phyloP scores from a whole-genome alignment of 2,329 filamentous ascomycete species.

The Epicoccum sorghinum region DNA sequence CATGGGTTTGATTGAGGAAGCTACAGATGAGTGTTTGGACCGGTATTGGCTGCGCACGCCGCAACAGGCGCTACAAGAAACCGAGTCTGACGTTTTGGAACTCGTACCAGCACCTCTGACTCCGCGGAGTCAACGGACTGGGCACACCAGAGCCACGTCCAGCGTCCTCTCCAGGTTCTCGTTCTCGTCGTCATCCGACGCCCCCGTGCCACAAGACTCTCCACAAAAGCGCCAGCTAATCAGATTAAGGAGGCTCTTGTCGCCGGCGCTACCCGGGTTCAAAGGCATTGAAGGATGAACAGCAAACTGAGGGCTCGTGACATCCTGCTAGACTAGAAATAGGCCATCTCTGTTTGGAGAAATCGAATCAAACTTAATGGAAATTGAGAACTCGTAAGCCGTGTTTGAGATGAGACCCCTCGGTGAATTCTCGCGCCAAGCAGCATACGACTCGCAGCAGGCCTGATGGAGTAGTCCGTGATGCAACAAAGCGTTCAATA shows the following conservation, averaged over 20 bases:
- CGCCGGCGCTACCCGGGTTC: slow-evolving; percentile 27
- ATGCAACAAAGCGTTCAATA: slow-evolving; percentile 13
- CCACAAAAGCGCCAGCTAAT: slow-evolving; percentile 28
- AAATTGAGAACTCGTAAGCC: slow-evolving; percentile 14
- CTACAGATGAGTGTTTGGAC: slow-evolving; percentile 39
- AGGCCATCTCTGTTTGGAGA: slow-evolving; percentile 11
- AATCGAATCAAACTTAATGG: slow-evolving; percentile 23
- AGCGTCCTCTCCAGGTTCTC: slow-evolving; percentile 23
- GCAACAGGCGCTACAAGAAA: slow-evolving; percentile 10
- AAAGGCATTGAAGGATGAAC: slow-evolving; percentile 18
- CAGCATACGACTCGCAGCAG: slow-evolving; percentile 3
- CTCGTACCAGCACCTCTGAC: neutral
- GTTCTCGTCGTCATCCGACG: slow-evolving; percentile 31
- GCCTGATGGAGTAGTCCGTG: slow-evolving; percentile 11
- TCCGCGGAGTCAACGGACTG: slow-evolving; percentile 9
- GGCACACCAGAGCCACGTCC: slow-evolving; percentile 2
- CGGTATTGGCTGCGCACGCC: slow-evolving; percentile 37
- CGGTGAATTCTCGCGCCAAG: slow-evolving; percentile 13
- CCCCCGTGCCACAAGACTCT: slow-evolving; percentile 17
- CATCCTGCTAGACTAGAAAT: slow-evolving; percentile 5
- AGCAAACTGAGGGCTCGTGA: slow-evolving; percentile 19
- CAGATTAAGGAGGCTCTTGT: slow-evolving; percentile 31
- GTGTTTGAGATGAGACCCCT: slow-evolving; percentile 9
- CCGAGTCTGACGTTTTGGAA: slow-evolving; percentile 16
- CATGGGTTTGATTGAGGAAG: slow-evolving; percentile 43